Evolutionary conservation across 306 rosid genomes (phyloP), one percentile per base, ranked within the genome.

Genomic region (Crotalaria pallida): DNA sequence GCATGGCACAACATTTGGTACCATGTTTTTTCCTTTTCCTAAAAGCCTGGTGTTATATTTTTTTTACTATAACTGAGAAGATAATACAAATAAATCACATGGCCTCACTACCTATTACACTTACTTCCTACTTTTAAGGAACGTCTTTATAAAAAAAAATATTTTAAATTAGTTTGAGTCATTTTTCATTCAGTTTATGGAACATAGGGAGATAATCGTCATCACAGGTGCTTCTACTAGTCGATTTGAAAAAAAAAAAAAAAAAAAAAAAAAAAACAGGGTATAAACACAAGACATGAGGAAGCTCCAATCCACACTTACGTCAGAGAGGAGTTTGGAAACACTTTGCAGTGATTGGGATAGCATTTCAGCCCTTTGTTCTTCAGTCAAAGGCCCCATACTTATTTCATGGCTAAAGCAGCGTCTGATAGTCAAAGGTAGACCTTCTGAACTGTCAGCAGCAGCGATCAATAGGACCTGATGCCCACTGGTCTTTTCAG

Each of bases 321-420:
- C 99, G 58, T 79, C 52, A 65, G 88, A 76, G 69, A 85, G 82
- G 74, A 90, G 84, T 50, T 78, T 77, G 21, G 92, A 82, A 70
- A 81, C 77, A 72, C 70, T 81, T 79, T 77, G 87, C 82, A 94
- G 83, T 5, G 89, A 88, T 72, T 86, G 86, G 33, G 81, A 81
- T 51, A 94, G 75, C 88, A 94, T 85, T 78, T 84, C 85, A 71
- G 84, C 77, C 65, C 99, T 84, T 75, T 94, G 99, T 67, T 94
- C 97, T 79, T 94, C 99, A 41, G 88, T 84, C 84, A 94, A 86
- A 41, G 99, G 75, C 48, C 89, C 92, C 96, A 91, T 87, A 66
- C 74, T 88, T 77, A 91, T 71, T 86, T 94, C 99, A 53, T 91
- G 99, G 87, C 96, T 94, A 81, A 94, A 91, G 86, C 97, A 86